Evolutionary conservation across 2,329 filamentous ascomycete genomes (phyloP).

Genomic region (Lecanicillium sp.): DNA sequence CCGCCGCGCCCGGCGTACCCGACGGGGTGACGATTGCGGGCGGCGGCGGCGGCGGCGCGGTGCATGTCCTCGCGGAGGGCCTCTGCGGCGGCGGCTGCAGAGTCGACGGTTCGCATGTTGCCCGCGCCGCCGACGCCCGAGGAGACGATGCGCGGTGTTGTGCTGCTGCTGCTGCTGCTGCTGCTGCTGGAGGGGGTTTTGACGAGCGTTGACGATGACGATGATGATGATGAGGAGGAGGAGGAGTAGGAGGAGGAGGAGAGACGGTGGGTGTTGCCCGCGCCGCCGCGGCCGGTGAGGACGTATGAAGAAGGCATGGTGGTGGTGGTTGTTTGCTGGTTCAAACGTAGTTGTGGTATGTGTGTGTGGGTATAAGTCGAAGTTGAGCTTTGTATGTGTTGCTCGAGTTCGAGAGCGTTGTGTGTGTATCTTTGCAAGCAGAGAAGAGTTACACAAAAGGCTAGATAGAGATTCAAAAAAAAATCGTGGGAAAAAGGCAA

Average conservation of each 20-base stretch:
- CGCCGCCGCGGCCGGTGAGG: conserved; percentile 50
- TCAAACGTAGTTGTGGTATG: conserved; percentile 43
- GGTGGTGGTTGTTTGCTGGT: too few species aligned
- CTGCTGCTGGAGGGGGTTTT: conserved; percentile 33
- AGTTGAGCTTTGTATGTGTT: conserved; percentile 19
- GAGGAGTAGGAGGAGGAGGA: conserved; percentile 34
- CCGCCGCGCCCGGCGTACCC: conserved; percentile 64
- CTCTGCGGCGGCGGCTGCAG: conserved; percentile 43
- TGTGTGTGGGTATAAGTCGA: conserved; percentile 42
- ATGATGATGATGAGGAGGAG: too few species aligned
- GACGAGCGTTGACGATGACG: too few species aligned
- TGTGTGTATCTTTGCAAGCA: too few species aligned
- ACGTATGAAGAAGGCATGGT: conserved; percentile 37
- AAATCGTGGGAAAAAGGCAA: too few species aligned
- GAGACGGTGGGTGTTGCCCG: conserved; percentile 49
- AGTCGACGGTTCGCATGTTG: conserved; percentile 50
- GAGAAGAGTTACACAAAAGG: too few species aligned
- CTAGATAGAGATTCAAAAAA: too few species aligned
- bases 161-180: conserved; percentile 28
- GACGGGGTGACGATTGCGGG: conserved; percentile 35
- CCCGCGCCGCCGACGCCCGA: conserved; percentile 62
- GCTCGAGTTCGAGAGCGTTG: neutral
- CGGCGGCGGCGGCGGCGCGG: conserved; percentile 38
- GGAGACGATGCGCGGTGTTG: conserved; percentile 48
- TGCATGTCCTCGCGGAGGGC: conserved; percentile 42